Base-by-base conservation (phyloP, 768 basidiomycete species). In the Leccinum truebloodii region DNA sequence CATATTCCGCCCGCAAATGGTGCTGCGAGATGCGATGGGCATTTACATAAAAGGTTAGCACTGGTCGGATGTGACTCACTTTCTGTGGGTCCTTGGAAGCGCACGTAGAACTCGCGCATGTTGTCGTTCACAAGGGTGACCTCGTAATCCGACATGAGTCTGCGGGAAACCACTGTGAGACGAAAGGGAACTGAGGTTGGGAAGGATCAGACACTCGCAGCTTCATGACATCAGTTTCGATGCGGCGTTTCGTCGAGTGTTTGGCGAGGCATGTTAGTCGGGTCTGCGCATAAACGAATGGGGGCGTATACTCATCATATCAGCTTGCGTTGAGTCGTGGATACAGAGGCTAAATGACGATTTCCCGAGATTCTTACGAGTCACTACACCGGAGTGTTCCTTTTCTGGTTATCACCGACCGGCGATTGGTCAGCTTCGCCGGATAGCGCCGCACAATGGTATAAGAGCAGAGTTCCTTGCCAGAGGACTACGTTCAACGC, bases 211-310 rank as follows among this genome's bases (percentile, higher is more conserved):
- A 22, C 35, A 66, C 85, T 71, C 73, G 96, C 96, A 99, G 80
- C 81, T 98, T 98, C 96, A 98, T 97, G 56, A 99, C 96, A 81
- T 99, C 97, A 53, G 95, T 98, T 76, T 98, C 96, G 75, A 97
- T 95, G 61, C 96, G 89, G 62, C 96, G 90, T 77, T 92, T 97
- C 63, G 92, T 89, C 69, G 88, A 86, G 92, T 91, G 77, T 69
- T 74, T 62, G 60, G 35, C 58, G 55, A 61, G 44, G 55, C 37
- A 65, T 37, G 73, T 80, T 60, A 80, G 73, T 62, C 63, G 50
- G 52, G 37, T 55, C 22, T 54, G 62, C 20, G 10, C 24, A 63
- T 8, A 24, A 18, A 76, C 65, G 28, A 75, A 63, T 35, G 67
- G 50, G 60, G 49, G 58, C 61, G 44, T 46, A 59, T 64, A 84